Percentiles rank a stretch among this genome's conserved stretches.
Evolutionary conservation across 2,329 filamentous ascomycete genomes (phyloP).

Genomic region (Trichophyton equinum): DNA sequence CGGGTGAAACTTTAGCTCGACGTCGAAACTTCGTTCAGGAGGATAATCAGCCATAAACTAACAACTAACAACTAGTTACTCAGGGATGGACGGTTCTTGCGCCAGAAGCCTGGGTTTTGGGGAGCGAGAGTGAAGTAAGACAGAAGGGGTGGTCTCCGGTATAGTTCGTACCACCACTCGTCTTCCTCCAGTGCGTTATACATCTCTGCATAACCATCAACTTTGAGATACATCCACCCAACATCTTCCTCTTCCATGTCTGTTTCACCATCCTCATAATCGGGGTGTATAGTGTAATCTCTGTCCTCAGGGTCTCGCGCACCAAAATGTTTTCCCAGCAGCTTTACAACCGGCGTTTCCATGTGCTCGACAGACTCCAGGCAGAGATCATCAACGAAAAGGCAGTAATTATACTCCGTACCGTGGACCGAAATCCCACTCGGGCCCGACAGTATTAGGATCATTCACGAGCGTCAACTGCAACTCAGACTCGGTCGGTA

Average conservation of each 20-base stretch:
- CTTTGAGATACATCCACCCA: constrained; percentile 3
- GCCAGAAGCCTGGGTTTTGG: neutral
- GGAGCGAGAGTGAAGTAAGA: neutral
- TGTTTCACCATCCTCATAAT: constrained; percentile 11
- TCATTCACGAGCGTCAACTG: neutral
- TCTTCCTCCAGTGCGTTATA: neutral
- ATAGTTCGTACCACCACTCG: neutral
- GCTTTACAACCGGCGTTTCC: constrained; percentile 10
- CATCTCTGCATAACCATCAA: neutral
- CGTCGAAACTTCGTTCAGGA: too few species aligned
- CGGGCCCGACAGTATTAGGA: neutral
- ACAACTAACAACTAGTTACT: too few species aligned
- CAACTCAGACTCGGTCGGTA: neutral
- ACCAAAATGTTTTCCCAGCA: constrained; percentile 11
- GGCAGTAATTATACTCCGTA: constrained; percentile 2
- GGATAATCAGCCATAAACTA: too few species aligned
- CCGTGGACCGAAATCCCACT: neutral
- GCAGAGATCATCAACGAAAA: constrained; percentile 4
- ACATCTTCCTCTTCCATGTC: neutral
- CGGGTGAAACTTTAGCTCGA: too few species aligned
- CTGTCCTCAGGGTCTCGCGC: constrained; percentile 7
- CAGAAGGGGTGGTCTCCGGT: neutral
- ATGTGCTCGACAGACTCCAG: constrained; percentile 4
- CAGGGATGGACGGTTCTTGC: neutral
- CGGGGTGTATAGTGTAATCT: constrained; percentile 12